Base-by-base conservation (phyloP, 2,329 filamentous ascomycete genomes). In the Claviceps digitariae region DNA sequence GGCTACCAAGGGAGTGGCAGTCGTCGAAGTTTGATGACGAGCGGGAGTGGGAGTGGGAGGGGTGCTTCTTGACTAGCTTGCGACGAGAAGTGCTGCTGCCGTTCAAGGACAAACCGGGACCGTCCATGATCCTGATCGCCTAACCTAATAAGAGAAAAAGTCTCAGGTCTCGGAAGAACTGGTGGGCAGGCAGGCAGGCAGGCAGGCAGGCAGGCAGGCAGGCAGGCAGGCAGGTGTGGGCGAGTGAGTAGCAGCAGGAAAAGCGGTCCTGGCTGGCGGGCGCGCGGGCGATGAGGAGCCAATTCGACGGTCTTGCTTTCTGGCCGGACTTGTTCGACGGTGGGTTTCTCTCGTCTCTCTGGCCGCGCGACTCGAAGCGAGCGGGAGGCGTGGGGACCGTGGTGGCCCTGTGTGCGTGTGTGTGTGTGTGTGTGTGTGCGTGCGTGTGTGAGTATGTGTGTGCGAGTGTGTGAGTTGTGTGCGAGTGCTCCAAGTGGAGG, bases 21-120 rank as follows among this genome's bases (percentile, higher is more conserved):
- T 81, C 78, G 71, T 79, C 76, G 70, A 75, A 68, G 64, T 70
- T 72, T 63, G 72, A 72, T 50, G 69, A 74, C 57, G 74, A 71
- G 59, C 70, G 68, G 54, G 65, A 71, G 63, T 76, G 72, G 57
- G 52, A 46, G 44, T 56, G 52, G 6, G 71, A 69, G 50, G 76
- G 77, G 54, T 78, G 78, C 66, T 80, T 81, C 72, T 84, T 84
- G 64, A 78, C 77, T 59, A 84, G 77, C 65, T 71, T 74, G 69
- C 79, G 78, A 69, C 81, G 79, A 59, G 77, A 73, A 56, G 73
- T 74, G 62, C 62, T 74, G 62, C 62, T 69, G 69, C 70, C 69
- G 69, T 70, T 70, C 63, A 69, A 66, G 59, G 67, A 62, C 63
- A 66, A 66, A 62, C 67, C 67, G 61, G 66, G 69, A 64, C 66